Base-by-base conservation (phyloP, 768 basidiomycete species). In the Astraeus odoratus region DNA sequence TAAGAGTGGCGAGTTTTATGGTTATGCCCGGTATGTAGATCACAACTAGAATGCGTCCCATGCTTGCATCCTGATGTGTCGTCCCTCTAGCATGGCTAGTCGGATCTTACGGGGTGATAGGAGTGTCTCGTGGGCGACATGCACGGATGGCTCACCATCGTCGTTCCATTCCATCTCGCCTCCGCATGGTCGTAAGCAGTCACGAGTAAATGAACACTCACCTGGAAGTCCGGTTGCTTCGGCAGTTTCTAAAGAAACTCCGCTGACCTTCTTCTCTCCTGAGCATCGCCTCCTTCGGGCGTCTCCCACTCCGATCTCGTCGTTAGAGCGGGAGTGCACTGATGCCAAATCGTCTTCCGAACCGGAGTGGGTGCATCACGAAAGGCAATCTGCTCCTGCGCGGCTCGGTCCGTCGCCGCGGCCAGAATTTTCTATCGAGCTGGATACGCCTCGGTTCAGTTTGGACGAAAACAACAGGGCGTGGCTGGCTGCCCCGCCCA, bases 1-100 rank as follows among this genome's bases (percentile, higher is more conserved):
- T 67, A 90, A 86, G 60, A 86, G 86, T 46, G 92, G 95, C 27
- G 90, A 91, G 61, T 98, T 96, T 59, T 96, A 86, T 56, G 94
- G 94, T 18, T 94, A 89, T 59, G 93, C 90, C 9, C 80, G 76
- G 81, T 91, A 64, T 49, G 58, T 52, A 38, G 22, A 19, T 4
- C 5, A 70, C 66, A 24, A 13, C 20, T n/a, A n/a, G n/a, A 15
- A 27, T 18, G 6, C 42, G 16, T 35, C 13, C 16, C 19, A 12
- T 23, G 10, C 39, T 8, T 13, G 36, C n/a, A 16, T 29, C 8
- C 57, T 49, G 26, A 54, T 26, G 2, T 4, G 12, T 6, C 5
- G 34, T 18, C 35, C 23, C 9, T 1, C 22, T 30, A 55, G 87
- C 57, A 91, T 92, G 89, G 64, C 71, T 8, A 77, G 86, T 5